Evolutionary conservation across 2,329 filamentous ascomycete genomes (phyloP), one percentile per base, ranked within the genome.

Genomic region (Neopestalotiopsis clavispora): DNA sequence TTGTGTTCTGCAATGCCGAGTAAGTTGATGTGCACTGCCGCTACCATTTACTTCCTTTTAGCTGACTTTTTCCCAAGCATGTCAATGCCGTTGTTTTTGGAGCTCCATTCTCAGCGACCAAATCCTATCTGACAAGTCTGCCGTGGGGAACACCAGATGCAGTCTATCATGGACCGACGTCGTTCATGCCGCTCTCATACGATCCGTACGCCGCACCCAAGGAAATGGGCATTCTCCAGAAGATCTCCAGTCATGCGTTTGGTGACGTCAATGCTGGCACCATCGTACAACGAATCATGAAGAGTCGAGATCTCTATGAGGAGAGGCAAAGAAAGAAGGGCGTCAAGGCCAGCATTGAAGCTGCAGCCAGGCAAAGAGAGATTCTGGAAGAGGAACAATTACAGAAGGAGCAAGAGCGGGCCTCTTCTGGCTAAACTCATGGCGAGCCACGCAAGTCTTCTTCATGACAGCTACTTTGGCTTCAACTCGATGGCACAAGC

Each of bases 101-200:
- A 49, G 94, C 96, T 0, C 96, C 96, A 1, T 97, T 97, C 78
- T 90, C 91, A 2, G 94, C 95, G 3, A 93, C 90, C n/a, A 88
- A 89, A 76, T 83, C 88, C 2, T 99, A 97, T 80, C 88, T 99
- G 57, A 86, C 86, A 69, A 85, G 89, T 1, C 85, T 97, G 60
- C 94, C 95, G 0, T 90, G 90, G 80, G 90, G 91, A 64, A 87
- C 87, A 4, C 93, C 94, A 14, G 86, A 91, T 75, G 92, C 90
- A 34, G 93, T 99, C 70, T 99, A 98, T 81, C 96, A 99, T 82
- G 96, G 96, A n/a, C 94, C 94, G 6, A 99, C 96, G 0, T 88
- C 92, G 13, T 98, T 97, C 79, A 96, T 97, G 84, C 92, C 90
- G 77, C 78, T 90, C 30, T 93, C 90, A 5, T 93, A 93, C 77